phyloP scores from a whole-genome alignment of 768 basidiomycete species.

The Kwoniella sp. region DNA sequence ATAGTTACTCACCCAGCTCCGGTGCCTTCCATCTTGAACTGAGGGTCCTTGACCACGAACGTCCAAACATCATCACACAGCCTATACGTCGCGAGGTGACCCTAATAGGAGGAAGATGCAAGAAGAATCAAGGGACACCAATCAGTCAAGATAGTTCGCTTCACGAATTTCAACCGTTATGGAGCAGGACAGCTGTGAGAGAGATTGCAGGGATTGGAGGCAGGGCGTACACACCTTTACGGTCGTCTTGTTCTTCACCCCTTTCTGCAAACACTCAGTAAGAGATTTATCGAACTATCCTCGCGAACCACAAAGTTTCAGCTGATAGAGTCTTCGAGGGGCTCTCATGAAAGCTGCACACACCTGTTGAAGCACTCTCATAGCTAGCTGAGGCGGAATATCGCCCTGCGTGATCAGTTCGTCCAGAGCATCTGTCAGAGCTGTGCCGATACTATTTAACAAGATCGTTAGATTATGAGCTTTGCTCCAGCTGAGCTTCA shows the following conservation, averaged over 20 bases:
- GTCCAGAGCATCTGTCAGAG: conserved; percentile 95
- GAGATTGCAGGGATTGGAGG: not conserved
- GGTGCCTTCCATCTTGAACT: conserved; percentile 83
- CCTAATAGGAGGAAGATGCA: conserved; percentile 61
- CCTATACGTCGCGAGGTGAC: conserved; percentile 77
- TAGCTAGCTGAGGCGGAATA: conserved; percentile 96
- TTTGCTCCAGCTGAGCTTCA: not conserved
- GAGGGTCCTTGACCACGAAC: conserved; percentile 89
- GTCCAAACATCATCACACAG: conserved; percentile 77
- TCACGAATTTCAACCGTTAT: too few species aligned
- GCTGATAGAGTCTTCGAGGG: not conserved
- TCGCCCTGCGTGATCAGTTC: conserved; percentile 95
- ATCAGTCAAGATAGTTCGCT: too few species aligned
- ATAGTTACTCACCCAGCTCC: conserved; percentile 31
- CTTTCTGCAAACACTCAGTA: conserved; percentile 87
- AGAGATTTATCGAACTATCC: conserved; percentile 86
- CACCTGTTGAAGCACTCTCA: conserved; percentile 97
- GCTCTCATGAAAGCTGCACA: not conserved
- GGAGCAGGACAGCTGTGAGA: conserved; percentile 2
- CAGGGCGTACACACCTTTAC: conserved; percentile 81
- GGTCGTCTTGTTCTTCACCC: conserved; percentile 91
- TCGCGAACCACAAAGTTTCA: not conserved
- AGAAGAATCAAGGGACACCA: not conserved
- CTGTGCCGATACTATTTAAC: conserved; percentile 83
- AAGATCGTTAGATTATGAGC: not conserved